Evolutionary conservation across 2,329 filamentous ascomycete genomes (phyloP).

Genomic region (Pyrenophora seminiperda): DNA sequence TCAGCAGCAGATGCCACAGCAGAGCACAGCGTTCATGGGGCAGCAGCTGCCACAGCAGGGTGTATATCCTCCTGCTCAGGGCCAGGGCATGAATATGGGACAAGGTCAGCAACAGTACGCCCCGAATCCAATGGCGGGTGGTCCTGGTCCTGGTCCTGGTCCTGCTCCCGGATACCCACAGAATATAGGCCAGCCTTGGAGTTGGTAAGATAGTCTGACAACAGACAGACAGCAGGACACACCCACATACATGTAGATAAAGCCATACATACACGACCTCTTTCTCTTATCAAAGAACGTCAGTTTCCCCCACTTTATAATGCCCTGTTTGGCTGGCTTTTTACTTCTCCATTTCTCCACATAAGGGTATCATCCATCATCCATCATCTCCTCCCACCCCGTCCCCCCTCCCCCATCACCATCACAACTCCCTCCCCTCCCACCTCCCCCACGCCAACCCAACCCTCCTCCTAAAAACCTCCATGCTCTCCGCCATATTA

Average conservation of each 20-base stretch:
- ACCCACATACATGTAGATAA: too few relatives aligned
- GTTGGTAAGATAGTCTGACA: too few relatives aligned
- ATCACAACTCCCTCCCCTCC: not conserved
- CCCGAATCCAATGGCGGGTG: not conserved
- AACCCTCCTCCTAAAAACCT: slow-evolving; percentile 49
- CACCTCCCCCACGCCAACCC: slow-evolving; percentile 33
- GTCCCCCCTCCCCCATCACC: too few relatives aligned
- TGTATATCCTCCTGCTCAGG: not conserved
- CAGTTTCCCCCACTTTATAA: too few relatives aligned
- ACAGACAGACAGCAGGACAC: too few relatives aligned
- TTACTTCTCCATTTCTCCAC: too few relatives aligned
- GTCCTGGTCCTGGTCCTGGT: too few relatives aligned
- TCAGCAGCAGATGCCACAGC: slow-evolving; percentile 5
- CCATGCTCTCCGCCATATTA: slow-evolving; percentile 45
- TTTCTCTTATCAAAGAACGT: too few relatives aligned
- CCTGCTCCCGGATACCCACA: slow-evolving; percentile 15
- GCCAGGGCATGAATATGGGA: not conserved
- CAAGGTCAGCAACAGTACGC: not conserved
- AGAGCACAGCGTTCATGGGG: slow-evolving; percentile 1
- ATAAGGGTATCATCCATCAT: too few relatives aligned
- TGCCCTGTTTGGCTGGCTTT: not conserved
- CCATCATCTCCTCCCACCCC: not conserved
- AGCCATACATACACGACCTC: too few relatives aligned
- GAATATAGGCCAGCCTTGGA: slow-evolving; percentile 16
- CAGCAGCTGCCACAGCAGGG: slow-evolving; percentile 7